Evolutionary conservation across 176 grass and related monocot genomes (phyloP), one percentile per base, ranked within the genome.

Genomic region (Lolium perenne): DNA sequence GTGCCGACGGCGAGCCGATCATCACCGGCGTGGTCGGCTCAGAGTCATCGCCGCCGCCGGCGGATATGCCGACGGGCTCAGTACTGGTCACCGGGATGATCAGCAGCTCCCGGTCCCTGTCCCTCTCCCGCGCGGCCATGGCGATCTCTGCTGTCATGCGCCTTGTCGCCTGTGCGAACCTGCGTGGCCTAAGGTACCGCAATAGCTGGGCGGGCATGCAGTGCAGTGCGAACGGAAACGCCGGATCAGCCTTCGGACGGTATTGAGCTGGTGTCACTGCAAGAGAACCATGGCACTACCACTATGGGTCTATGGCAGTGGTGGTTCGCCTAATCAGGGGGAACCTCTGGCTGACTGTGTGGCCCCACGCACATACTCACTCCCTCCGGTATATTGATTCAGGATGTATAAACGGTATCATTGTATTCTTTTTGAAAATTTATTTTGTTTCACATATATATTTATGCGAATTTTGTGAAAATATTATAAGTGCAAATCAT

Each of bases 81-180:
- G n/a, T n/a, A 14, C 64, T 79, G 29, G 62, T 79, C 61, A 86
- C 88, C 53, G 80, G 78, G 61, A 81, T 76, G 66, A 85, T 68
- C 9, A 88, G 74, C 26, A 83, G 72, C 88, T 90, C 88, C 53
- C 62, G 70, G 47, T 90, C 88, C 47, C 78, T 47, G 8, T 87
- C 85, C 72, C 79, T 90, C 55, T 90, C 88, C 38, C 64, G 78
- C 8, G 60, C 83, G 53, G 87, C 81, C 81, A 88, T 80, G 3
- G 46, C 58, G 78, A 10, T 18, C 57, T 21, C 6, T 3, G 85
- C 75, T 66, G 47, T 49, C 61, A 51, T 57, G 68, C 16, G 50
- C n/a, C 38, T 50, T 32, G 20, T 74, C 22, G 18, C 78, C 79
- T 58, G 67, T 6, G 77, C 78, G 68, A 26, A 6, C 62, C 62